phyloP scores from a whole-genome alignment of 208 protist genomes.

The Acanthamoeba healyi region DNA sequence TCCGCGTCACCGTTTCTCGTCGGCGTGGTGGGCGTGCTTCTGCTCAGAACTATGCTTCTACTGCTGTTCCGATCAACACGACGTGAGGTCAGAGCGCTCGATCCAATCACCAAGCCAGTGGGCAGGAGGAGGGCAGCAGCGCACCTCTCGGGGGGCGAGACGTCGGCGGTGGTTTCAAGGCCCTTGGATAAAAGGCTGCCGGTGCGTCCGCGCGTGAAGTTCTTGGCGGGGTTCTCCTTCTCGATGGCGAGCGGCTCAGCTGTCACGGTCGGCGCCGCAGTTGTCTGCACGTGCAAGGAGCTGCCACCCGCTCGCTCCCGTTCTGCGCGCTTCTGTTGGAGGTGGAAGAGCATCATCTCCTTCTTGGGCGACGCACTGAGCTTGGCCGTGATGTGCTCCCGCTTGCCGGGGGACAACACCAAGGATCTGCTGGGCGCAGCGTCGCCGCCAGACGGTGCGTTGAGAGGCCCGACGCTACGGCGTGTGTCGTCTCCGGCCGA shows the following conservation, averaged over 20 bases:
- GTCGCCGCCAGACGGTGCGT: no score
- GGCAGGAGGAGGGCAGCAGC: not conserved
- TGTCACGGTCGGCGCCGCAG: not conserved
- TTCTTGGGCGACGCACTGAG: slow-evolving; percentile 48
- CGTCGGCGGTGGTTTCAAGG: not conserved
- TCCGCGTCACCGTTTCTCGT: not conserved
- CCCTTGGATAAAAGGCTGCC: slow-evolving; percentile 2
- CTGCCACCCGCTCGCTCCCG: not conserved
- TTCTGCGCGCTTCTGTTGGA: slow-evolving; percentile 41
- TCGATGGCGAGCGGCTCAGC: not conserved
- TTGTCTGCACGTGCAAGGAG: not conserved
- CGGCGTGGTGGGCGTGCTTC: not conserved
- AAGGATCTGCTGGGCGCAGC: not conserved
- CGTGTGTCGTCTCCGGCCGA: not conserved
- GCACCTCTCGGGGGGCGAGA: not conserved
- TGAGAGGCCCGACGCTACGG: not conserved
- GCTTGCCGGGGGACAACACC: not conserved
- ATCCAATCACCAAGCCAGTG: not conserved
- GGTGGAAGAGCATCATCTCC: slow-evolving; percentile 61
- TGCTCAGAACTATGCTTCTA: not conserved
- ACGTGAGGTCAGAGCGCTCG: not conserved
- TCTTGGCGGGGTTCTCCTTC: slow-evolving; percentile 13
- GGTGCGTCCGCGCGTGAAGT: slow-evolving; percentile 14
- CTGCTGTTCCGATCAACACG: not conserved
- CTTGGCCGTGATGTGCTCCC: not conserved